Conservation (phyloP, 352 stramenopile species). For the Pythium aquatile region DNA sequence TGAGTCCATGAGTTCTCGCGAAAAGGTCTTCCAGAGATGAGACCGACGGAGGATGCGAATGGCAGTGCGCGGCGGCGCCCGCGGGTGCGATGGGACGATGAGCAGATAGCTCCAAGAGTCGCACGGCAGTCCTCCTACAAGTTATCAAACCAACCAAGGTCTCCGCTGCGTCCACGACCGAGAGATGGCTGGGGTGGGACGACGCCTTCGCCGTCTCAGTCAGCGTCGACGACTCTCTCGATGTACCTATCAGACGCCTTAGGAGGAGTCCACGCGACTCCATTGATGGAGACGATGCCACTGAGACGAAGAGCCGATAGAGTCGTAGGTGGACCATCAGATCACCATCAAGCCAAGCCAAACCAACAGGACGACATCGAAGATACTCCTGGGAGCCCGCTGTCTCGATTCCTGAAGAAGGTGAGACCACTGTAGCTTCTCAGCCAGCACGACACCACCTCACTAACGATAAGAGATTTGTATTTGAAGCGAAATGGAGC, state of each 20-base stretch:
- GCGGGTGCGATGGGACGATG: not conserved
- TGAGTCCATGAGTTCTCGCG: not conserved
- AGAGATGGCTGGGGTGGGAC: not conserved
- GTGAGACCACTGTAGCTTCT: conserved; percentile 15
- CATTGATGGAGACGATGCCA: not conserved
- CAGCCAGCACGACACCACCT: not conserved
- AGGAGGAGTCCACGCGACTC: not conserved
- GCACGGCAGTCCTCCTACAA: not conserved
- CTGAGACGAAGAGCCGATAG: not conserved
- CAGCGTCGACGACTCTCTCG: conserved; percentile 14
- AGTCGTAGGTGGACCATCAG: not conserved
- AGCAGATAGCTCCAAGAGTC: not conserved
- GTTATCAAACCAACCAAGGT: not conserved
- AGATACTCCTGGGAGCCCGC: conserved; percentile 30
- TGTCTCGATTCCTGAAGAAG: conserved; percentile 49
- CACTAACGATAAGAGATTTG: not conserved
- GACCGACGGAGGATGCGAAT: not conserved
- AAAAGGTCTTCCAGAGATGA: conserved; percentile 1
- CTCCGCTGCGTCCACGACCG: not conserved
- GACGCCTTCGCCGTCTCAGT: not conserved
- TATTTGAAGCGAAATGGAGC: not conserved
- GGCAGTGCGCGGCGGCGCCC: not conserved
- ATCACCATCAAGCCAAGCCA: not conserved
- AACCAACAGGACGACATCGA: not conserved
- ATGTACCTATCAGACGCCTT: conserved; percentile 22